Conservation (phyloP, 2,329 filamentous ascomycete species). For the Biscogniauxia mediterranea region DNA sequence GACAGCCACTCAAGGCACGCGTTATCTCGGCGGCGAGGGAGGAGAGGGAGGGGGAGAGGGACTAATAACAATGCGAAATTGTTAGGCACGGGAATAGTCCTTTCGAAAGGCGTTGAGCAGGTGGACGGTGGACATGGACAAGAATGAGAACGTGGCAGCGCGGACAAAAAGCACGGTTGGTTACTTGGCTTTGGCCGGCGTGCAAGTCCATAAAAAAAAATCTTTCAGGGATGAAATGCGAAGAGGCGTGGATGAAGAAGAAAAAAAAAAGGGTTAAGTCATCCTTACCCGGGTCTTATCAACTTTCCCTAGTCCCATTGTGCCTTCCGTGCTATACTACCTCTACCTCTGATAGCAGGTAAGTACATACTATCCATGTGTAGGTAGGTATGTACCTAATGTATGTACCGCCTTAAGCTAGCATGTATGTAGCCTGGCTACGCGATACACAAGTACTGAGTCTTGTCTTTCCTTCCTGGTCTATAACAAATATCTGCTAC, state of each 20-base stretch:
- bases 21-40: neutral
- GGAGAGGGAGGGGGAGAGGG: too few species aligned
- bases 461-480: neutral
- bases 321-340: neutral
- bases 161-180: neutral
- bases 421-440: neutral
- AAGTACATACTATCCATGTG: too few species aligned
- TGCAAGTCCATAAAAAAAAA: slow-evolving; percentile 15
- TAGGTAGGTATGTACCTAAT: too few species aligned
- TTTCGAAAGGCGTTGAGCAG: neutral
- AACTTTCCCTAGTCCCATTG: slow-evolving; percentile 7
- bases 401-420: too few species aligned
- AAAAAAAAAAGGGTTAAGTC: slow-evolving; percentile 12
- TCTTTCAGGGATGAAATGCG: slow-evolving; percentile 22
- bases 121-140: neutral
- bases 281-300: slow-evolving; percentile 6
- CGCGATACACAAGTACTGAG: neutral
- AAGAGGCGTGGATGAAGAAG: slow-evolving; percentile 20
- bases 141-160: neutral
- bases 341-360: too few species aligned
- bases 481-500: neutral
- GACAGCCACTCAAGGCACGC: neutral
- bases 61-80: neutral
- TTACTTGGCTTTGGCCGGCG: neutral
- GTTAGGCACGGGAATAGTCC: neutral